A percentile compares a stretch with the other conserved stretches of the same genome.
These are phyloP conservation scores for Trypanosoma boissoni DNA, from an alignment of 208 protist genomes.

Conservation along the genomic window DNA sequence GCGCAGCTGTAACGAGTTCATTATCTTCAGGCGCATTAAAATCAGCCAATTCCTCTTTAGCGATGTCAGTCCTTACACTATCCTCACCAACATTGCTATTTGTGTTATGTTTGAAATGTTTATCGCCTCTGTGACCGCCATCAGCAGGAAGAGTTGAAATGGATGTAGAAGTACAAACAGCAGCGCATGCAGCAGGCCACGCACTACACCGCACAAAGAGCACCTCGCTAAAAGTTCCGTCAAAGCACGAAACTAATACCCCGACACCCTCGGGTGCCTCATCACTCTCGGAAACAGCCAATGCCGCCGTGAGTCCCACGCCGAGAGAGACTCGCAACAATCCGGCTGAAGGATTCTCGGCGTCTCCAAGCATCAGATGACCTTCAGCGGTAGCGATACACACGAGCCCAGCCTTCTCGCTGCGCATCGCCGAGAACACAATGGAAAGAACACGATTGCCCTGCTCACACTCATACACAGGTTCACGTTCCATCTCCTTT, in stretches of 20 bases:
- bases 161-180: too few species aligned
- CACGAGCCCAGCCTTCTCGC: constrained; percentile 1
- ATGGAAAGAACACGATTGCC: constrained; percentile 12
- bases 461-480: constrained; percentile 21
- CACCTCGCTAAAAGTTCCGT: constrained; percentile 29
- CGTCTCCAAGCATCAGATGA: constrained; percentile 7
- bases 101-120: too few species aligned
- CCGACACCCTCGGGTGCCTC: background rate
- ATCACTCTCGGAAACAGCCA: background rate
- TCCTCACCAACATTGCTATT: background rate
- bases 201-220: constrained; percentile 17
- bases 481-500: background rate
- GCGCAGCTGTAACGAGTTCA: constrained; percentile 18
- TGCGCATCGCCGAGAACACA: constrained; percentile 15
- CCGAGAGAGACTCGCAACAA: constrained; percentile 9
- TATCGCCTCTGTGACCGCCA: too few species aligned
- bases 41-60: background rate
- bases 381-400: constrained; percentile 23
- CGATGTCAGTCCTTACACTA: constrained; percentile 4
- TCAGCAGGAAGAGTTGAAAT: too few species aligned
- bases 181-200: constrained; percentile 13
- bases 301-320: constrained; percentile 6
- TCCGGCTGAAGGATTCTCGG: background rate
- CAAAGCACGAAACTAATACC: constrained; percentile 25
- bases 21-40: background rate